Evolutionary conservation across 345 rosid genomes (phyloP).

Genomic region (Hibiscus tridactylites): DNA sequence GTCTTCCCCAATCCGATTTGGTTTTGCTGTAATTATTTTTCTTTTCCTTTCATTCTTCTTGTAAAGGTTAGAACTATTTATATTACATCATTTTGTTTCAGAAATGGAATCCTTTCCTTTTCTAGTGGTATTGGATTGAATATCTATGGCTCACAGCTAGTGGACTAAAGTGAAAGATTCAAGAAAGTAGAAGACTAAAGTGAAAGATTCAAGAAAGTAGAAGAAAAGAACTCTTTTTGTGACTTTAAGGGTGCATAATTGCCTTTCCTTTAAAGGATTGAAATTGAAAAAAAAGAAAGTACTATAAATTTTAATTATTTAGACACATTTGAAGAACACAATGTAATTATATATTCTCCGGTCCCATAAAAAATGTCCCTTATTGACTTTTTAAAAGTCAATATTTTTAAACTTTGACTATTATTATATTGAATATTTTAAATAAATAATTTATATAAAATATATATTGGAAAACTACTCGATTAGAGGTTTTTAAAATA

Average conservation of each 20-base stretch:
- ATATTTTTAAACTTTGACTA: too few relatives aligned
- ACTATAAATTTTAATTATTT: too few relatives aligned
- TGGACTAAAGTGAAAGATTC: neutral
- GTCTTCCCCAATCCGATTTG: slow-evolving; percentile 5
- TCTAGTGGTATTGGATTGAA: neutral
- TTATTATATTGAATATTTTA: too few relatives aligned
- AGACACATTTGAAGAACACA: too few relatives aligned
- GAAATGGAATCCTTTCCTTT: slow-evolving; percentile 10
- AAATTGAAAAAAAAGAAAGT: neutral
- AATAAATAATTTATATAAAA: too few relatives aligned
- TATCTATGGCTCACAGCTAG: neutral
- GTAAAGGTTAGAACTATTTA: neutral
- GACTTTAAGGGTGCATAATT: neutral
- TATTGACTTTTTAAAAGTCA: too few relatives aligned
- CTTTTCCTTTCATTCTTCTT: slow-evolving; percentile 9
- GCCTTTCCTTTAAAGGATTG: neutral
- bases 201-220: neutral
- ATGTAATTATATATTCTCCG: too few relatives aligned
- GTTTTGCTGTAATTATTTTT: slow-evolving; percentile 15
- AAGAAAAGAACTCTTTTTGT: neutral
- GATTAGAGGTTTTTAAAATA: too few relatives aligned
- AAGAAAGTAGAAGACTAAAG: too few relatives aligned
- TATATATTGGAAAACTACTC: too few relatives aligned
- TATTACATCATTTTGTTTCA: neutral
- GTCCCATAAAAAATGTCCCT: too few relatives aligned